These are phyloP conservation scores for Fusarium siculi DNA, from an alignment of 2,329 filamentous ascomycete species.

Conservation along the genomic window DNA sequence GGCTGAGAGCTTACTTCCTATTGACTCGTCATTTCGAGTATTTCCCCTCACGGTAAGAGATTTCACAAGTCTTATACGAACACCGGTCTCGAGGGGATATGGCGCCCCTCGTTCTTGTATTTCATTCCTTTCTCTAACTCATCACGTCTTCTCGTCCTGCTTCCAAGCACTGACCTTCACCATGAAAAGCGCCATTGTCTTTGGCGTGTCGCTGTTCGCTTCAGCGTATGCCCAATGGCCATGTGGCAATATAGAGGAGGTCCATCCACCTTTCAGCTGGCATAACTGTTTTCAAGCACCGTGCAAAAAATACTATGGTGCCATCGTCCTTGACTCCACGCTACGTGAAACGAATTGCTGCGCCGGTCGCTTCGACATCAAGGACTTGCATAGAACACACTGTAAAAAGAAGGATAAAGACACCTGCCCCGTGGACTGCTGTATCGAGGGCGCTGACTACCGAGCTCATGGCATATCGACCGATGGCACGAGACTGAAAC, in stretches of 20 bases:
- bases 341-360: background rate
- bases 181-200: background rate
- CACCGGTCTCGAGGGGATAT: too few species aligned
- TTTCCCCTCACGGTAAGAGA: background rate
- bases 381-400: background rate
- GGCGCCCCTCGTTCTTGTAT: background rate
- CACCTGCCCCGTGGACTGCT: constrained; percentile 48
- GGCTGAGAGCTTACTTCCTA: background rate
- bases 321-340: background rate
- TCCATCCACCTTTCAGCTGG: background rate
- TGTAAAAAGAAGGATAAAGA: background rate
- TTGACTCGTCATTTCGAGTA: background rate
- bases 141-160: background rate
- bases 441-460: constrained; percentile 64
- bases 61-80: too few species aligned
- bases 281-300: background rate
- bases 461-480: constrained; percentile 63
- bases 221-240: background rate
- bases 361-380: background rate
- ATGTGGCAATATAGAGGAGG: background rate
- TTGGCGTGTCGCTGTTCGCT: background rate
- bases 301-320: background rate
- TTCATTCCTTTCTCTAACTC: background rate
- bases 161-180: background rate
- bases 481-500: constrained; percentile 59